Percentiles rank a stretch among this genome's conserved stretches.
Evolutionary conservation across 1,139 yeast species (phyloP).

Genomic region (Hyphopichia wangnamkhiaoensis): DNA sequence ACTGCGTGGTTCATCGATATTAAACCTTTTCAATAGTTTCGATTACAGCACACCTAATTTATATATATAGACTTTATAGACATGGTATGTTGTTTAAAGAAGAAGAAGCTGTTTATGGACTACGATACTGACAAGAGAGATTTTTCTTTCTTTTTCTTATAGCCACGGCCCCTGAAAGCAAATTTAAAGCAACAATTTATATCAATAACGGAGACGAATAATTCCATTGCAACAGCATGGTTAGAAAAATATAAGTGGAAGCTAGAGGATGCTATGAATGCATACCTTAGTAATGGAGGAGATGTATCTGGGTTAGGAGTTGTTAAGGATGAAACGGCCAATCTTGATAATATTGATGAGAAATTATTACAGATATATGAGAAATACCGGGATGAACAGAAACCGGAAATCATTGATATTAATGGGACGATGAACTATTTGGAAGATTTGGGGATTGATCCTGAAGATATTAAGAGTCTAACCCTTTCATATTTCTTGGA

Average conservation of each 20-base stretch:
- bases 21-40: too few relatives aligned
- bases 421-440: conserved; percentile 77
- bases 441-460: conserved; percentile 63
- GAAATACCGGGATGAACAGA: conserved; percentile 29
- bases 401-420: conserved; percentile 47
- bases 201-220: conserved; percentile 31
- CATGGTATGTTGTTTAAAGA: background rate
- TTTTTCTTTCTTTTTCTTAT: background rate
- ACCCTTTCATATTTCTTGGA: conserved; percentile 69
- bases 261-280: conserved; percentile 31
- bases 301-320: conserved; percentile 9
- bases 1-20: too few relatives aligned
- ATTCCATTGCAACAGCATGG: conserved; percentile 26
- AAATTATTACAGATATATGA: conserved; percentile 27
- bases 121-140: background rate
- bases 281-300: conserved; percentile 19
- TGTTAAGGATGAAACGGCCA: conserved; percentile 4
- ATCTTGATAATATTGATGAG: conserved; percentile 13
- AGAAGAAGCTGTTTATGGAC: background rate
- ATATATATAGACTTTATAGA: too few relatives aligned
- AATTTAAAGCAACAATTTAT: conserved; percentile 26
- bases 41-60: too few relatives aligned
- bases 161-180: conserved; percentile 10
- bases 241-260: conserved; percentile 28
- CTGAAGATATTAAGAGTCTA: conserved; percentile 72